Percentiles rank a stretch among this genome's conserved stretches.
Evolutionary conservation across 1,139 yeast species (phyloP).

Genomic region (Hyphopichia wangnamkhiaoensis): DNA sequence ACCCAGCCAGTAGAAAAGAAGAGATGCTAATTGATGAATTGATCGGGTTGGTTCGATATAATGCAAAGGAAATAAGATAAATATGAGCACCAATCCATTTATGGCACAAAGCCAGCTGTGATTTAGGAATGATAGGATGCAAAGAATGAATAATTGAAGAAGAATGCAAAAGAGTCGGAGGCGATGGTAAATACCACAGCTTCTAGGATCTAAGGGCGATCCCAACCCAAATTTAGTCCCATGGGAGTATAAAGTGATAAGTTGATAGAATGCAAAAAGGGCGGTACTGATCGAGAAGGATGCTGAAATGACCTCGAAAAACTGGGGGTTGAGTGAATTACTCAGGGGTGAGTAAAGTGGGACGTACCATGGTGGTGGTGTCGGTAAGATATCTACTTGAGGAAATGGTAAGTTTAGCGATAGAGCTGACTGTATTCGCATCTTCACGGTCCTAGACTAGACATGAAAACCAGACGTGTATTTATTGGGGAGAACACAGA

Average conservation of each 20-base stretch:
- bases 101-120: background rate
- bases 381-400: no score
- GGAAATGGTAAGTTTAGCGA: no score
- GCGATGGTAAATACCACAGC: background rate
- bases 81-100: slow-evolving; percentile 10
- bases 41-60: slow-evolving; percentile 2
- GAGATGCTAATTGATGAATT: slow-evolving; percentile 4
- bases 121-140: background rate
- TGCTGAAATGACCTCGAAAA: background rate
- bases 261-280: background rate
- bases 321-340: background rate
- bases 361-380: background rate
- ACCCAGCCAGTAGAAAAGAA: slow-evolving; percentile 1
- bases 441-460: no score
- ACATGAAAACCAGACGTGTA: no score
- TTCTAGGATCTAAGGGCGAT: background rate
- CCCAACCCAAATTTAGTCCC: background rate
- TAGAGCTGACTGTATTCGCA: no score
- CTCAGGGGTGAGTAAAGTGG: background rate
- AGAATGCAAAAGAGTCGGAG: background rate
- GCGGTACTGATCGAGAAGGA: background rate
- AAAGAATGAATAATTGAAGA: background rate
- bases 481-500: no score
- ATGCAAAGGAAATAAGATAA: slow-evolving; percentile 1
- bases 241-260: background rate